Base-by-base conservation (phyloP, 2,329 filamentous ascomycete species). In the Onygenales sp. region DNA sequence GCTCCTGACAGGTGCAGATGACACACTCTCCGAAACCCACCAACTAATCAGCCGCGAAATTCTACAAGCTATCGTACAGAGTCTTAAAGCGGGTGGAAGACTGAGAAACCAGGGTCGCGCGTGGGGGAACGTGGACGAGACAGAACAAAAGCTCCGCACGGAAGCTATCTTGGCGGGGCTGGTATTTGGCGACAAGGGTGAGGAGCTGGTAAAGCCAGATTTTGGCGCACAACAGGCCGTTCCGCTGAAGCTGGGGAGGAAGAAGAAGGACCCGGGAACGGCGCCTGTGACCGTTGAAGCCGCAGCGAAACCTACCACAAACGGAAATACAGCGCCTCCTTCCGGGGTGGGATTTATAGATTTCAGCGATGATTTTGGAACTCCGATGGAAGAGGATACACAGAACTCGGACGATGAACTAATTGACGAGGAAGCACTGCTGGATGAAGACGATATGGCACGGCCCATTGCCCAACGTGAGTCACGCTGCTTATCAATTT, bases 131-230 rank as follows among this genome's bases (percentile, higher is more conserved):
- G 21, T 27, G 11, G 10, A 38, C 7, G 32, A 47, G 7, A 33
- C 21, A 36, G 13, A 27, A 21, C 31, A 14, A 35, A 39, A 4
- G 8, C 21, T 44, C 14, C 35, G 78, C 57, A 81, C 81, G n/a
- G 89, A 95, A 75, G 87, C 87, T 2, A 87, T 96, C 46, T 75
- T 96, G 45, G 88, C 89, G 0, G 92, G 92, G 0, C 72, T 97
- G 39, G 76, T 90, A 0, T 63, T 66, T 11, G 76, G 82, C 45
- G 78, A 74, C 10, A 72, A 71, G 1, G 79, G 80, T 14, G 85
- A 27, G 21, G 21, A 81, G 2, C 90, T 94, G 73, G 75, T 82
- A 61, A 95, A 95, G 78, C 82, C 84, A 0, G 82, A 86, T 60
- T 74, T 79, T 72, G 63, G 77, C 70, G 66, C 77, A 68, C 72